A percentile compares a stretch with the other conserved stretches of the same genome.
phyloP scores from a whole-genome alignment of 2,329 filamentous ascomycete species.

The Rhynchosporium graminicola region DNA sequence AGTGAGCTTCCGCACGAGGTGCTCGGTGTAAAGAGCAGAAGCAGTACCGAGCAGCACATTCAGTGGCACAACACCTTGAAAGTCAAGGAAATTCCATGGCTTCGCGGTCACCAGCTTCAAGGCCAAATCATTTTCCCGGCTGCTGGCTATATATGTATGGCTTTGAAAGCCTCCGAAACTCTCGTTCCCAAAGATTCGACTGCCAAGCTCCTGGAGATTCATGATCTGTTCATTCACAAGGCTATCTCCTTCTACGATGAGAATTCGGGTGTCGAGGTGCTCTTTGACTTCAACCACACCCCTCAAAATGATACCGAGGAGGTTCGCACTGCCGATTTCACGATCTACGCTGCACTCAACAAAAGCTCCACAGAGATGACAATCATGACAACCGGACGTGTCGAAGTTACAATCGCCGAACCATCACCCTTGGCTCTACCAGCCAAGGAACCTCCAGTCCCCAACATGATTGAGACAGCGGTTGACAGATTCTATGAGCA shows the following conservation, averaged over 20 bases:
- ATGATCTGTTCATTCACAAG: slow-evolving; percentile 20
- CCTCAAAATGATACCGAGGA: background rate
- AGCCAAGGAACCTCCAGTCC: background rate
- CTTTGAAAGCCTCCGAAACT: slow-evolving; percentile 45
- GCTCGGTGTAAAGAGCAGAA: background rate
- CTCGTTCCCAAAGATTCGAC: slow-evolving; percentile 17
- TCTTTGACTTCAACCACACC: background rate
- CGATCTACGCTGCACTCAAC: slow-evolving; percentile 5
- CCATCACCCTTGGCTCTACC: background rate
- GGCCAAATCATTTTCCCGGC: slow-evolving; percentile 46
- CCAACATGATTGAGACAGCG: slow-evolving; percentile 21
- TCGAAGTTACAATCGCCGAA: slow-evolving; percentile 14
- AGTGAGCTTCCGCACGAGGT: background rate
- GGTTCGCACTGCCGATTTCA: background rate
- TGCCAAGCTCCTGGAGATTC: slow-evolving; percentile 19
- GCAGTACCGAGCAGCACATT: background rate
- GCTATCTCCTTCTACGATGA: slow-evolving; percentile 23
- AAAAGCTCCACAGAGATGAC: slow-evolving; percentile 9
- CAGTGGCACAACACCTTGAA: slow-evolving; percentile 23
- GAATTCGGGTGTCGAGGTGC: background rate
- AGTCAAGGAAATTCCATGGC: slow-evolving; percentile 45
- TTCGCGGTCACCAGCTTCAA: slow-evolving; percentile 47
- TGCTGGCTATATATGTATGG: slow-evolving; percentile 50
- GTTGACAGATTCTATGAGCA: slow-evolving; percentile 28
- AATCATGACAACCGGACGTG: slow-evolving; percentile 10